Conservation (phyloP, 352 stramenopile genomes). For the Phytophthora citrophthora region DNA sequence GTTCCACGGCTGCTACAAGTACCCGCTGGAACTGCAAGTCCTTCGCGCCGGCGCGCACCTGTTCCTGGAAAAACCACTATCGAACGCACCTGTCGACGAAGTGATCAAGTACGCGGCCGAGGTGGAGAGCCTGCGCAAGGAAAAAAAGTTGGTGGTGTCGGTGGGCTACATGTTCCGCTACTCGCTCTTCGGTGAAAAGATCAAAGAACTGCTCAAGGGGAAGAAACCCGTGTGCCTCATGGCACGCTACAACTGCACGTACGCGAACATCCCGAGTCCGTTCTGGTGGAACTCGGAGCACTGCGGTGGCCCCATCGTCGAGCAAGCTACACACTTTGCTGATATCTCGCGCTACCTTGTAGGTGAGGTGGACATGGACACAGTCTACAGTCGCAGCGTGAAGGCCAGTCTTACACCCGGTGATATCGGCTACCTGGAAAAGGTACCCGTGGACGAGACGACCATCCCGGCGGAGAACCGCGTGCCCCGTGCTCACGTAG, state of each 20-base stretch:
- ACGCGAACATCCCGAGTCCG: slow-evolving; percentile 41
- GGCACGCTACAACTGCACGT: slow-evolving; percentile 45
- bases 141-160: slow-evolving; percentile 39
- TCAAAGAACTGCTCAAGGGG: slow-evolving; percentile 35
- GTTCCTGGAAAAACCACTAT: slow-evolving; percentile 46
- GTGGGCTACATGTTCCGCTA: slow-evolving; percentile 54
- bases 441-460: slow-evolving; percentile 41
- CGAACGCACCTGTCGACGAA: slow-evolving; percentile 38
- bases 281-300: slow-evolving; percentile 51
- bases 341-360: slow-evolving; percentile 45
- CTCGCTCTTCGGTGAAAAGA: slow-evolving; percentile 38
- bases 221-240: slow-evolving; percentile 45
- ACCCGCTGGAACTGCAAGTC: slow-evolving; percentile 39
- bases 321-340: slow-evolving; percentile 51
- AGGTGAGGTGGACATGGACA: slow-evolving; percentile 40
- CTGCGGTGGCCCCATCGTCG: slow-evolving; percentile 47
- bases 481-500: slow-evolving; percentile 41
- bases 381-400: slow-evolving; percentile 49
- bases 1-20: slow-evolving; percentile 48
- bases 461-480: slow-evolving; percentile 31
- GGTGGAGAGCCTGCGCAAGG: slow-evolving; percentile 26
- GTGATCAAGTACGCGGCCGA: slow-evolving; percentile 37
- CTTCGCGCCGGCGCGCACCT: slow-evolving; percentile 40
- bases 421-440: slow-evolving; percentile 38
- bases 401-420: slow-evolving; percentile 45